Conservation (phyloP, 73 alveolate species). For the Blepharisma stoltei region DNA sequence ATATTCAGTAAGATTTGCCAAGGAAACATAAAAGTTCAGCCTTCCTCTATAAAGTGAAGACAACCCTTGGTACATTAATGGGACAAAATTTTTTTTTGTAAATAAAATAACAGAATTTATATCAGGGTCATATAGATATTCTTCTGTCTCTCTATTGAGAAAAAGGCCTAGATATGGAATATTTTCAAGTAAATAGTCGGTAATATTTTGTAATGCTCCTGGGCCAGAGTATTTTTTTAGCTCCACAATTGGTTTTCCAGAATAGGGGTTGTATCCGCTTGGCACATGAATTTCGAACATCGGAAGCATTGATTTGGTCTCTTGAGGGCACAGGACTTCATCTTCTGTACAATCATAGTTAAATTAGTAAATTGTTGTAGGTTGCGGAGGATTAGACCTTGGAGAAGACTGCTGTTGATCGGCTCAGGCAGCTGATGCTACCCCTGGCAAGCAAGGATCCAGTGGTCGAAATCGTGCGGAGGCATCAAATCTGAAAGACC, state of each 20-base stretch:
- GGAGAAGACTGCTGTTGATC: too few relatives aligned
- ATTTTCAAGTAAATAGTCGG: background rate
- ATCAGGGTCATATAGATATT: background rate
- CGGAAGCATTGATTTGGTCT: background rate
- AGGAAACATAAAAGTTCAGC: background rate
- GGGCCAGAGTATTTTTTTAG: background rate
- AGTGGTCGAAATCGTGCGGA: too few relatives aligned
- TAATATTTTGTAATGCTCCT: background rate
- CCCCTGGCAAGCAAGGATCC: too few relatives aligned
- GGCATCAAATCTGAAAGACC: too few relatives aligned
- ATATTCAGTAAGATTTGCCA: background rate
- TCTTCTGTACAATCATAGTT: background rate
- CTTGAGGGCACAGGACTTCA: background rate
- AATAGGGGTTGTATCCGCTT: background rate
- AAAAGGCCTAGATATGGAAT: conserved; percentile 20
- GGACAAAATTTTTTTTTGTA: conserved; percentile 4
- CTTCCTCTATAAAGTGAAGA: conserved; percentile 2
- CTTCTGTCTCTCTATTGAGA: background rate
- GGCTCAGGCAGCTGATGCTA: too few relatives aligned
- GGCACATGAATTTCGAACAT: conserved; percentile 5
- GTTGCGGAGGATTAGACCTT: too few relatives aligned
- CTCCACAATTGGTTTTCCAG: conserved; percentile 3
- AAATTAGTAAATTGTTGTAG: too few relatives aligned
- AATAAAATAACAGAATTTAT: conserved; percentile 1
- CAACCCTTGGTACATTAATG: background rate